Percentiles rank a stretch among this genome's conserved stretches.
Conservation (phyloP, 805 yeast genomes). For the Starmerella cellae region DNA sequence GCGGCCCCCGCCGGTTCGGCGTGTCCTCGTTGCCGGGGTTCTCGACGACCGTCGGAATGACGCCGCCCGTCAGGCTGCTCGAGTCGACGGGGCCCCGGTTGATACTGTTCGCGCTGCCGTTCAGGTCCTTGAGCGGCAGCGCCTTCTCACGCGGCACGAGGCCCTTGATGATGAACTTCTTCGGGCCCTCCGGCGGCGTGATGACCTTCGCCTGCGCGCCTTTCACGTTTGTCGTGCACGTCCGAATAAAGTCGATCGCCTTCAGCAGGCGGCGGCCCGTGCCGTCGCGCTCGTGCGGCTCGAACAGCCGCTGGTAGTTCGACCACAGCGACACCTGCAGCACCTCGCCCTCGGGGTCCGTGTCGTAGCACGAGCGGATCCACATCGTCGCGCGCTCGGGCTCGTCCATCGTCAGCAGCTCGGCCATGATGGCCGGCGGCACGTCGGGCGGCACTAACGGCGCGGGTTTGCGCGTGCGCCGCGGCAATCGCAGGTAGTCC, state of each 20-base stretch:
- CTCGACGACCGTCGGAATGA: neutral
- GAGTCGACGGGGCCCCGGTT: neutral
- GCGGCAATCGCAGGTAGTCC: slow-evolving; percentile 30
- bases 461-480: slow-evolving; percentile 40
- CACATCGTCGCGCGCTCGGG: slow-evolving; percentile 87
- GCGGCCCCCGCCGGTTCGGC: slow-evolving; percentile 14
- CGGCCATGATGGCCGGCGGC: slow-evolving; percentile 41
- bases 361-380: slow-evolving; percentile 85
- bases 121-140: slow-evolving; percentile 21
- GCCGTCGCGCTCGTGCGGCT: slow-evolving; percentile 40
- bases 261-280: slow-evolving; percentile 53
- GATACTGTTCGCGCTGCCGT: neutral
- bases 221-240: slow-evolving; percentile 79
- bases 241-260: slow-evolving; percentile 93
- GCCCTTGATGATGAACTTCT: slow-evolving; percentile 85
- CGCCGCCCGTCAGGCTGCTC: neutral
- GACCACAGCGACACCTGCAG: slow-evolving; percentile 95
- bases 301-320: slow-evolving; percentile 79
- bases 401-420: slow-evolving; percentile 56
- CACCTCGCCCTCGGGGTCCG: slow-evolving; percentile 65
- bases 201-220: slow-evolving; percentile 89
- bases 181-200: slow-evolving; percentile 46
- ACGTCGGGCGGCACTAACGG: slow-evolving; percentile 57
- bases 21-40: neutral
- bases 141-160: slow-evolving; percentile 63